Conservation (phyloP, 805 yeast genomes). For the Lachancea sp. region DNA sequence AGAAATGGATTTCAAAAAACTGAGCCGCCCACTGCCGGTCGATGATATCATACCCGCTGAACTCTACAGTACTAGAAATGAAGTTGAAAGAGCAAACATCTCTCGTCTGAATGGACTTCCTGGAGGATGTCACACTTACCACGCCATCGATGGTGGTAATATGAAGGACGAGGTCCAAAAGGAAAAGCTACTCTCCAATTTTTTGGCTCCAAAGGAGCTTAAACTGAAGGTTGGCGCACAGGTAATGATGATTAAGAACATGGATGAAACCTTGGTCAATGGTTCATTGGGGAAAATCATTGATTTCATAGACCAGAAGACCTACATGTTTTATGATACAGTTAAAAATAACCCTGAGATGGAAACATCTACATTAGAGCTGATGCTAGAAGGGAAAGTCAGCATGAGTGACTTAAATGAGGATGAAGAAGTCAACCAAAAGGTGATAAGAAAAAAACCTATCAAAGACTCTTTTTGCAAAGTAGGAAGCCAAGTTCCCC, state of each 20-base stretch:
- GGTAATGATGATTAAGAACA: conserved; percentile 76
- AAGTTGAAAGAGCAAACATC: conserved; percentile 62
- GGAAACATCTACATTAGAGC: conserved; percentile 19
- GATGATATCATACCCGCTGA: conserved; percentile 69
- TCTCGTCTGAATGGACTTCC: conserved; percentile 41
- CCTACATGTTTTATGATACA: conserved; percentile 38
- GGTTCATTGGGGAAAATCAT: conserved; percentile 70
- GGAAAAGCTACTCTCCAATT: conserved; percentile 44
- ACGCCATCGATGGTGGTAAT: conserved; percentile 51
- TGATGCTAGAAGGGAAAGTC: conserved; percentile 12
- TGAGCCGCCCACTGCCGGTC: conserved; percentile 47
- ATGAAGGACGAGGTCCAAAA: conserved; percentile 37
- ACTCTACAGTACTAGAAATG: conserved; percentile 63
- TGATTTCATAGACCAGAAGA: conserved; percentile 48
- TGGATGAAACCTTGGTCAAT: conserved; percentile 66
- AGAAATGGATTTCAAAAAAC: conserved; percentile 41
- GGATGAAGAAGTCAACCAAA: conserved; percentile 20
- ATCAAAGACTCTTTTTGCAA: conserved; percentile 23
- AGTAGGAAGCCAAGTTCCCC: conserved; percentile 11
- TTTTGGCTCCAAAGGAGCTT: conserved; percentile 54
- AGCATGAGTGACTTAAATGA: conserved; percentile 18
- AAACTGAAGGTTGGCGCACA: conserved; percentile 65
- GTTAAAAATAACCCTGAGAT: conserved; percentile 20
- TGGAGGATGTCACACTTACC: conserved; percentile 39
- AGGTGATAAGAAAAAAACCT: conserved; percentile 10